These are phyloP conservation scores for Hyaloscypha variabilis DNA, from an alignment of 495 filamentous ascomycete genomes.

Conservation along the genomic window DNA sequence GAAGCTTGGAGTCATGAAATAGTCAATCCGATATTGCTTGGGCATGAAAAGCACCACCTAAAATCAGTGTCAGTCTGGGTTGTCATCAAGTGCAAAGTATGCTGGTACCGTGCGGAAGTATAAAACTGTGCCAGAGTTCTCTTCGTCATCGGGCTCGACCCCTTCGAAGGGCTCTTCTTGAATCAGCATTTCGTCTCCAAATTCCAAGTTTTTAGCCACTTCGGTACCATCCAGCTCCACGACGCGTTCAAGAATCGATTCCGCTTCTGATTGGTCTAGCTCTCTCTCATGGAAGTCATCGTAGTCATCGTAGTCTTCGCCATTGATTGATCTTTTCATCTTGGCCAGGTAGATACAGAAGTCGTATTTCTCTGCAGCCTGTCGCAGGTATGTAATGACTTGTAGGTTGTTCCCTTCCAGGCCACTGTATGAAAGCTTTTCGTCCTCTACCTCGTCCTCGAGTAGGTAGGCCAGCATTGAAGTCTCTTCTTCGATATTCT, in stretches of 20 bases:
- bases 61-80: neutral
- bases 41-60: neutral
- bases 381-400: conserved; percentile 31
- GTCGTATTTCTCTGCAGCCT: conserved; percentile 34
- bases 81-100: neutral
- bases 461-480: conserved; percentile 40
- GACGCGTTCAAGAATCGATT: neutral
- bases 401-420: conserved; percentile 44
- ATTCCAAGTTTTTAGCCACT: neutral
- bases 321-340: conserved; percentile 37
- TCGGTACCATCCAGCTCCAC: neutral
- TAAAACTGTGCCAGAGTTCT: neutral
- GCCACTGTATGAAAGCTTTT: conserved; percentile 36
- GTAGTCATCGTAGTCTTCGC: conserved; percentile 17
- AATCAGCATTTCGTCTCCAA: neutral
- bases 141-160: neutral
- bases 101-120: neutral
- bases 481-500: conserved; percentile 2
- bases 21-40: neutral
- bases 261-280: neutral
- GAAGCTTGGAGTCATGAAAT: neutral
- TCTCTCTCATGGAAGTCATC: neutral
- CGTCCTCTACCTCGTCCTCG: conserved; percentile 49
- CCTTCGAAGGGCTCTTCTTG: neutral
- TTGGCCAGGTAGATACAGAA: conserved; percentile 41